A percentile compares a stretch with the other conserved stretches of the same genome.
These are phyloP conservation scores for Ogataea hybrid DNA, from an alignment of 1,139 yeast species.

Conservation along the genomic window DNA sequence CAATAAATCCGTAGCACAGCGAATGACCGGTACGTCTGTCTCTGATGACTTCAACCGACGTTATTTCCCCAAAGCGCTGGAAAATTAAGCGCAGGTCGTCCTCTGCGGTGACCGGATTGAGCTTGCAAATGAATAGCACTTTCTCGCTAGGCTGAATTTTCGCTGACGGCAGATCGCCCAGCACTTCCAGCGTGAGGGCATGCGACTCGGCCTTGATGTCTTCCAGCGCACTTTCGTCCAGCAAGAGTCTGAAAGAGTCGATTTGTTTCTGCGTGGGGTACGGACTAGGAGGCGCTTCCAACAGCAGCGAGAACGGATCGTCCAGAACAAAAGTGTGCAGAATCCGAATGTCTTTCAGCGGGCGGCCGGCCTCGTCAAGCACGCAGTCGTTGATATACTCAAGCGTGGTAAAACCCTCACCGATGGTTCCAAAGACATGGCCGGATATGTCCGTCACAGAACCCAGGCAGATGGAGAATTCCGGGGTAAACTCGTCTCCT, in stretches of 20 bases:
- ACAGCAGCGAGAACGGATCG: constrained; percentile 52
- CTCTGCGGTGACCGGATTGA: constrained; percentile 57
- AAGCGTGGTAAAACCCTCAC: constrained; percentile 48
- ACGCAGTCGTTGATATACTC: constrained; percentile 41
- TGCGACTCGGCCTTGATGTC: constrained; percentile 45
- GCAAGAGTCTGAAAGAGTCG: constrained; percentile 36
- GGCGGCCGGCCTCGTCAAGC: constrained; percentile 41
- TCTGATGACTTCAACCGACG: constrained; percentile 47
- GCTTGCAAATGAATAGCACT: constrained; percentile 59
- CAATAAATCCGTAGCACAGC: constrained; percentile 62
- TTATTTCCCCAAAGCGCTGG: constrained; percentile 56
- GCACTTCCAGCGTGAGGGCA: constrained; percentile 59
- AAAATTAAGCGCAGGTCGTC: constrained; percentile 55
- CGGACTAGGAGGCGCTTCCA: constrained; percentile 32
- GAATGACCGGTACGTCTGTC: constrained; percentile 49
- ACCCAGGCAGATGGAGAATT: constrained; percentile 34
- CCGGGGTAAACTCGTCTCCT: constrained; percentile 25
- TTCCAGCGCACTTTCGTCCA: constrained; percentile 27
- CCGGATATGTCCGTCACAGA: constrained; percentile 24
- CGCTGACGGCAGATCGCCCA: constrained; percentile 65
- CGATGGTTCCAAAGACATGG: constrained; percentile 48
- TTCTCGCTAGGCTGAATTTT: constrained; percentile 59
- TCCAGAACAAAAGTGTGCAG: constrained; percentile 48
- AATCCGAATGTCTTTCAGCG: constrained; percentile 51
- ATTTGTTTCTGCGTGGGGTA: constrained; percentile 39